These are phyloP conservation scores for Leccinum incarnatum DNA, from an alignment of 768 basidiomycete genomes.

Conservation along the genomic window DNA sequence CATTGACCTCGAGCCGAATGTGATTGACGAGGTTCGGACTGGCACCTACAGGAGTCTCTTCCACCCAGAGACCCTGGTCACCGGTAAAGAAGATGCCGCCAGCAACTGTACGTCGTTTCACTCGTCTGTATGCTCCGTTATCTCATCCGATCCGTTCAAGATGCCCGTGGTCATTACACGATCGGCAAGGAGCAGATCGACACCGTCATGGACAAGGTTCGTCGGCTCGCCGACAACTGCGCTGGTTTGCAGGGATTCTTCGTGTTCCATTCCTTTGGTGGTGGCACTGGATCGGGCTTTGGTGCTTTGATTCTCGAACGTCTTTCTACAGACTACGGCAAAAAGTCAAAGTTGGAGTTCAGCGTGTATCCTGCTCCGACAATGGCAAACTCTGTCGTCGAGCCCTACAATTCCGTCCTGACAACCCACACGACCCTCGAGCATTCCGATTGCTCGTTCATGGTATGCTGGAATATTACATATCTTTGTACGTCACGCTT, in stretches of 20 bases:
- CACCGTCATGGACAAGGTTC: slow-evolving; percentile 91
- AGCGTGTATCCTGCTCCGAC: slow-evolving; percentile 94
- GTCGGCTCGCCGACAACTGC: slow-evolving; percentile 95
- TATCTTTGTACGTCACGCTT: neutral
- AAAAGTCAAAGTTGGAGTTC: slow-evolving; percentile 99
- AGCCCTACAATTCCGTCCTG: slow-evolving; percentile 96
- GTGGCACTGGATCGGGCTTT: slow-evolving; percentile 98
- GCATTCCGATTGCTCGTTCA: slow-evolving; percentile 99
- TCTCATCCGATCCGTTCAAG: slow-evolving; percentile 39
- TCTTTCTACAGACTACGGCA: slow-evolving; percentile 95
- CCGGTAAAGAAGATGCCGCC: slow-evolving; percentile 98
- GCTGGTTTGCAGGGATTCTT: slow-evolving; percentile 97
- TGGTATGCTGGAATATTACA: slow-evolving; percentile 51
- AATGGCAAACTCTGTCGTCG: slow-evolving; percentile 92
- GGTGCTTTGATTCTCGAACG: slow-evolving; percentile 95
- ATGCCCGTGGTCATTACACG: slow-evolving; percentile 98
- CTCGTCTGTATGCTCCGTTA: neutral
- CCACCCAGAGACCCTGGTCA: slow-evolving; percentile 98
- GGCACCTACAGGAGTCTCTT: slow-evolving; percentile 96
- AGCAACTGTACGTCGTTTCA: slow-evolving; percentile 79
- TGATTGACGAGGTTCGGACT: slow-evolving; percentile 95
- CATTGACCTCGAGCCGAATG: slow-evolving; percentile 95
- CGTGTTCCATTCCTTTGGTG: slow-evolving; percentile 99
- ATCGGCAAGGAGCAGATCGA: slow-evolving; percentile 98
- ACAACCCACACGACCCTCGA: slow-evolving; percentile 98